phyloP scores from a whole-genome alignment of 164 flowering plant genomes.

The Aristolochia fimbriata region DNA sequence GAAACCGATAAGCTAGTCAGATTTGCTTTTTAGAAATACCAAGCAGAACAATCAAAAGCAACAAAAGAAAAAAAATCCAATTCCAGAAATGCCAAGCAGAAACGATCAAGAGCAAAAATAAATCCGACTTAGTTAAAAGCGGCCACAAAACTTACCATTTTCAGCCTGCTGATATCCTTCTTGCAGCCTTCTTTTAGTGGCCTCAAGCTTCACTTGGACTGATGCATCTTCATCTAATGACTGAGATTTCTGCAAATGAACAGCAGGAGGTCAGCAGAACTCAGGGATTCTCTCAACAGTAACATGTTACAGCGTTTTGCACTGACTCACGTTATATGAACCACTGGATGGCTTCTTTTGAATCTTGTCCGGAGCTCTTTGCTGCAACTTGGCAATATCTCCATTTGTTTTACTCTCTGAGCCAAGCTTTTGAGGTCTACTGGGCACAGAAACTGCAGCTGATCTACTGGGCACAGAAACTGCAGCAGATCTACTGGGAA shows the following conservation, averaged over 20 bases:
- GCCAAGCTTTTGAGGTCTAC: slow-evolving; percentile 37
- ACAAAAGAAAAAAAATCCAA: too few relatives aligned
- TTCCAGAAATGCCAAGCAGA: too few relatives aligned
- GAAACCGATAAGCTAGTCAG: background rate
- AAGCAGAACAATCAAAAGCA: too few relatives aligned
- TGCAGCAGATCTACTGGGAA: slow-evolving; percentile 35
- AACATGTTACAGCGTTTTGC: background rate
- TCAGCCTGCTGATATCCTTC: slow-evolving; percentile 74
- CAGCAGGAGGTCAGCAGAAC: background rate
- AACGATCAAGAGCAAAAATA: too few relatives aligned
- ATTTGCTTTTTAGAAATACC: background rate
- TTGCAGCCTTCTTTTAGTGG: slow-evolving; percentile 58
- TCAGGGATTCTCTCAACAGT: too few relatives aligned
- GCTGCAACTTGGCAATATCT: slow-evolving; percentile 22
- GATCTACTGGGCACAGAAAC: slow-evolving; percentile 47
- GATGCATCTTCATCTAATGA: slow-evolving; percentile 26
- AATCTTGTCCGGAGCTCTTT: slow-evolving; percentile 19
- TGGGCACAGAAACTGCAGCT: slow-evolving; percentile 24
- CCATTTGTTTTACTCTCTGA: slow-evolving; percentile 20
- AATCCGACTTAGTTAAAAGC: too few relatives aligned
- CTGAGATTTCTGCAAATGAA: slow-evolving; percentile 31
- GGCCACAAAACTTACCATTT: slow-evolving; percentile 45
- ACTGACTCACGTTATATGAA: slow-evolving; percentile 36
- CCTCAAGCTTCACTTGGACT: slow-evolving; percentile 45
- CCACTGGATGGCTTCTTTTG: slow-evolving; percentile 28